Evolutionary conservation across 805 yeast genomes (phyloP).

Genomic region (Ogataea pini): DNA sequence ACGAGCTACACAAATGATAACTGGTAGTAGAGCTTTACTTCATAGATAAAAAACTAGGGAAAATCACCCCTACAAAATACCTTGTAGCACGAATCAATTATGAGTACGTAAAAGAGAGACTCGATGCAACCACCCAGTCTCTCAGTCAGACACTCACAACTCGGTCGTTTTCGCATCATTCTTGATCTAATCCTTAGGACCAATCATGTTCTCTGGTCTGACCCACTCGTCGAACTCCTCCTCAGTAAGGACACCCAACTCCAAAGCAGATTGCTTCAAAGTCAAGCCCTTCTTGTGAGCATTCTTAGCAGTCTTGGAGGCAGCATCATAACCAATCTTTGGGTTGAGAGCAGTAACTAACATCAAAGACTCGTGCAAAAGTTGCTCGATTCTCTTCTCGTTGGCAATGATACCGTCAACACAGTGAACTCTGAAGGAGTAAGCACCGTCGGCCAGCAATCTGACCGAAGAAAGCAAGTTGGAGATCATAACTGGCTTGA

Average conservation of each 20-base stretch:
- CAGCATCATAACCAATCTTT: conserved; percentile 96
- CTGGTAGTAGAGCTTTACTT: too few species aligned
- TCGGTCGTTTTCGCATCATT: too few species aligned
- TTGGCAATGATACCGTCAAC: conserved; percentile 94
- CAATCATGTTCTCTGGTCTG: conserved; percentile 96
- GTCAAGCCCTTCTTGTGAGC: conserved; percentile 98
- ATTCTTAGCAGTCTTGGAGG: conserved; percentile 97
- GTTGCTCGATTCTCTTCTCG: conserved; percentile 79
- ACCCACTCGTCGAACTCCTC: conserved; percentile 97
- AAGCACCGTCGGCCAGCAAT: conserved; percentile 83
- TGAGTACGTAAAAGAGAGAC: too few species aligned
- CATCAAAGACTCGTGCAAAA: conserved; percentile 94
- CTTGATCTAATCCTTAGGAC: conserved; percentile 61
- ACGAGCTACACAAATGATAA: too few species aligned
- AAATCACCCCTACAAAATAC: too few species aligned
- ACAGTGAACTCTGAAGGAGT: conserved; percentile 92
- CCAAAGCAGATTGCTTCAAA: conserved; percentile 90
- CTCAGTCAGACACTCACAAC: too few species aligned
- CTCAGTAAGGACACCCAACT: conserved; percentile 78
- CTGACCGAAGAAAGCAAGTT: conserved; percentile 87
- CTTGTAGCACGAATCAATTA: too few species aligned
- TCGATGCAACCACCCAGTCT: too few species aligned
- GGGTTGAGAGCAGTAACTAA: conserved; percentile 98
- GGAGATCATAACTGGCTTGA: conserved; percentile 93
- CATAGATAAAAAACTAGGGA: too few species aligned